These are phyloP conservation scores for Fusarium floridanum DNA, from an alignment of 2,329 filamentous ascomycete species.

Conservation along the genomic window DNA sequence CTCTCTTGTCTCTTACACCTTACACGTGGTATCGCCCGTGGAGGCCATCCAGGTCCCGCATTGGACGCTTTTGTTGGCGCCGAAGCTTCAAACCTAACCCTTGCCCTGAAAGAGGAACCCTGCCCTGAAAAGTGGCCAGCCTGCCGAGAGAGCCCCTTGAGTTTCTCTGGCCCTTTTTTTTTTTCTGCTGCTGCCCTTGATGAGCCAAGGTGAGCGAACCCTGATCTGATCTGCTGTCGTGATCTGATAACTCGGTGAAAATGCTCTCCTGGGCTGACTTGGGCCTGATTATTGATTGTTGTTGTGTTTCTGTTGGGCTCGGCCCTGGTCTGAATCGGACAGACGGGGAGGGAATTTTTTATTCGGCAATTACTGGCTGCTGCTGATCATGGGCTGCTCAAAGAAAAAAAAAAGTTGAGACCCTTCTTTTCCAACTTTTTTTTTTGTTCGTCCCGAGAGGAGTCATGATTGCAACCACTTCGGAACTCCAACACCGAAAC, in stretches of 20 bases:
- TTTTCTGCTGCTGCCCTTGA: neutral
- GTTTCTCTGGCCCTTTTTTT: neutral
- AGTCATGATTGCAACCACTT: slow-evolving; percentile 8
- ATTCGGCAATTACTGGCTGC: slow-evolving; percentile 34
- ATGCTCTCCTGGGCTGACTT: slow-evolving; percentile 15
- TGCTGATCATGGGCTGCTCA: slow-evolving; percentile 19
- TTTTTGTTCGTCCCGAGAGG: neutral
- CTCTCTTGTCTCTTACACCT: slow-evolving; percentile 31
- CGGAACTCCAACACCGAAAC: neutral
- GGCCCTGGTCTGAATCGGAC: slow-evolving; percentile 18
- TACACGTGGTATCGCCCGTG: slow-evolving; percentile 36
- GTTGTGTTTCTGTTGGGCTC: slow-evolving; percentile 15
- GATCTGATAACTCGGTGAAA: slow-evolving; percentile 34
- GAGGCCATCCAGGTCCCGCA: slow-evolving; percentile 18
- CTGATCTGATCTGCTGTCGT: slow-evolving; percentile 27
- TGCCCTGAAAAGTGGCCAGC: slow-evolving; percentile 30
- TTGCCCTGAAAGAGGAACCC: slow-evolving; percentile 36
- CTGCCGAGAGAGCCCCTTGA: slow-evolving; percentile 10
- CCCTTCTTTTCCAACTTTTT: slow-evolving; percentile 37
- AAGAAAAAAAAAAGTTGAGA: slow-evolving; percentile 16
- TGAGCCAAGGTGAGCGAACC: slow-evolving; percentile 27
- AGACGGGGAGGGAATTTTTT: slow-evolving; percentile 17
- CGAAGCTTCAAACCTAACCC: slow-evolving; percentile 25
- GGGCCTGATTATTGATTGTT: slow-evolving; percentile 20
- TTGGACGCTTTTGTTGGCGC: slow-evolving; percentile 12